phyloP scores from a whole-genome alignment of 2,329 filamentous ascomycete species.

The Trichocomaceae sp. region DNA sequence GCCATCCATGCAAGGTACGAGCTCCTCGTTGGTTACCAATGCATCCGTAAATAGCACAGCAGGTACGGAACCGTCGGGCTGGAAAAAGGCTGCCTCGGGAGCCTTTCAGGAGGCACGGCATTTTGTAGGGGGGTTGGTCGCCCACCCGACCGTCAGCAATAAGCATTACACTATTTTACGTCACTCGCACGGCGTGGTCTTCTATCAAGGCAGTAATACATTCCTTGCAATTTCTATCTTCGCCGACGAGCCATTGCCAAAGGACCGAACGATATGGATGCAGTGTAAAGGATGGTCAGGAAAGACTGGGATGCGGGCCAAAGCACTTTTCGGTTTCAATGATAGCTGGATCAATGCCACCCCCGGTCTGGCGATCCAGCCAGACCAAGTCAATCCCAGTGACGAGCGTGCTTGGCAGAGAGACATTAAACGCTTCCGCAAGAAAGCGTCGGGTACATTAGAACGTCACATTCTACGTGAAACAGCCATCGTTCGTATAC shows the following conservation, averaged over 20 bases:
- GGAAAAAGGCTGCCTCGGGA: conserved; percentile 5
- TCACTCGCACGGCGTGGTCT: conserved; percentile 58
- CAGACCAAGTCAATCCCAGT: conserved; percentile 45
- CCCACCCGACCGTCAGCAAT: conserved; percentile 57
- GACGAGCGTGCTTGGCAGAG: conserved; percentile 63
- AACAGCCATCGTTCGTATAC: conserved; percentile 60
- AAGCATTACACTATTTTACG: conserved; percentile 61
- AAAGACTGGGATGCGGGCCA: conserved; percentile 61
- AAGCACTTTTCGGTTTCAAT: conserved; percentile 55
- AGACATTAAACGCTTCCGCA: conserved; percentile 58
- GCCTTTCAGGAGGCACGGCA: conserved; percentile 52
- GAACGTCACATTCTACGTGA: conserved; percentile 52
- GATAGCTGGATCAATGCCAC: conserved; percentile 63
- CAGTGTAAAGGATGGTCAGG: conserved; percentile 64
- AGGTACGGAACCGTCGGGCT: background rate
- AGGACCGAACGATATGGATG: conserved; percentile 57
- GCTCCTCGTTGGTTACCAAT: background rate
- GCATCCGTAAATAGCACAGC: background rate
- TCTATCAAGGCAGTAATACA: conserved; percentile 60
- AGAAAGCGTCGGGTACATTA: conserved; percentile 45
- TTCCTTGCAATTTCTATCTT: conserved; percentile 60
- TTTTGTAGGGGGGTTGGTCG: conserved; percentile 59
- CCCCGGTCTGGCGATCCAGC: conserved; percentile 44
- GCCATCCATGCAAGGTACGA: background rate
- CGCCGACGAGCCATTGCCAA: conserved; percentile 51